Conservation (phyloP, 345 rosid genomes). For the Gossypium turneri region DNA sequence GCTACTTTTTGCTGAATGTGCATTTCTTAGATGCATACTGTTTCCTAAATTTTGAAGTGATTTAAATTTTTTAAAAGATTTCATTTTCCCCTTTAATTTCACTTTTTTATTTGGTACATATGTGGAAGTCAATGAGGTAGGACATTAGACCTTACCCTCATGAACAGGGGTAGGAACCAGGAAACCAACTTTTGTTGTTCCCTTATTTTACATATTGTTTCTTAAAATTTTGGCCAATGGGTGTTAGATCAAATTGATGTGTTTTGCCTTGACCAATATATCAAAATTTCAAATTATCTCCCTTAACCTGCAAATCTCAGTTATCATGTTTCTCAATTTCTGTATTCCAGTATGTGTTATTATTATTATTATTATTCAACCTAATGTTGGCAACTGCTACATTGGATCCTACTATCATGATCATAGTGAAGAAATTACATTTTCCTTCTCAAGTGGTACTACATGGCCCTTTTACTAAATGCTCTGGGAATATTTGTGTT, state of each 20-base stretch:
- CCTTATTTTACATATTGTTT: neutral
- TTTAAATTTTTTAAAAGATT: neutral
- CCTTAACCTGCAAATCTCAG: neutral
- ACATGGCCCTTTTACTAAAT: neutral
- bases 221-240: neutral
- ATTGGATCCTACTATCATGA: neutral
- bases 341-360: neutral
- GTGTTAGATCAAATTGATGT: neutral
- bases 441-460: neutral
- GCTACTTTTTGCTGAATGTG: neutral
- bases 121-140: no score
- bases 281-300: neutral
- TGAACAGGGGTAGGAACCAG: neutral
- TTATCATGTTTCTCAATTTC: neutral
- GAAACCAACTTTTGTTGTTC: neutral
- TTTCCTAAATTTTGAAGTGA: neutral
- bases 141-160: no score
- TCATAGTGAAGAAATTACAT: neutral
- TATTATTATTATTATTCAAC: neutral
- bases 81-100: neutral
- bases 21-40: neutral
- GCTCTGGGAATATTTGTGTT: neutral
- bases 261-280: neutral
- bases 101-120: no score
- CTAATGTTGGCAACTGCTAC: neutral